Percentiles rank a stretch among this genome's conserved stretches.
Evolutionary conservation across 495 filamentous ascomycete species (phyloP).

Genomic region (Podospora tetraspora): DNA sequence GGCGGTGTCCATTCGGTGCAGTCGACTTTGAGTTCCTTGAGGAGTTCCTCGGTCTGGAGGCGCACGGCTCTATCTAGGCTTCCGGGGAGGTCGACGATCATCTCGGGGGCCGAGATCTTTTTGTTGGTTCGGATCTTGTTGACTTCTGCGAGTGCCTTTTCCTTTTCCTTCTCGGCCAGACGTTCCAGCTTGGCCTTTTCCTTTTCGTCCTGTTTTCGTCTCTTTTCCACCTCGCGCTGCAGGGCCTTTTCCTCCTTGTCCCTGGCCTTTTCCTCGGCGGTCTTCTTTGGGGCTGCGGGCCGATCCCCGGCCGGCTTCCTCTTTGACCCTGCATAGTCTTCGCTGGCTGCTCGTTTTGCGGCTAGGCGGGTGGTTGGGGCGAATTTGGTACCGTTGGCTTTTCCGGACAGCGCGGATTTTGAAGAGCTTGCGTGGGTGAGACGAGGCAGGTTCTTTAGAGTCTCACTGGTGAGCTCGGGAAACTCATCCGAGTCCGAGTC

Average conservation of each 20-base stretch:
- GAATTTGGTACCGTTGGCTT: not conserved
- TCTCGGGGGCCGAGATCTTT: constrained; percentile 70
- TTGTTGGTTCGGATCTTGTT: constrained; percentile 74
- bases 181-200: constrained; percentile 53
- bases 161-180: constrained; percentile 58
- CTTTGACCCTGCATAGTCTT: constrained; percentile 4
- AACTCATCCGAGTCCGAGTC: not conserved
- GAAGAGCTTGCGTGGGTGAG: constrained; percentile 5
- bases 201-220: constrained; percentile 47
- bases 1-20: constrained; percentile 42
- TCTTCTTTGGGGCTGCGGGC: constrained; percentile 24
- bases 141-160: constrained; percentile 63
- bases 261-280: constrained; percentile 30
- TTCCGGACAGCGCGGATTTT: constrained; percentile 7
- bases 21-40: constrained; percentile 36
- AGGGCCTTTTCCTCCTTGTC: constrained; percentile 35
- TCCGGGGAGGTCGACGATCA: constrained; percentile 73
- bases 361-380: not conserved
- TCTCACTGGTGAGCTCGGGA: not conserved
- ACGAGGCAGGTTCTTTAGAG: not conserved
- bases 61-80: constrained; percentile 53
- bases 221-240: constrained; percentile 50
- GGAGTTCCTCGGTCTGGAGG: constrained; percentile 51
- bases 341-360: not conserved
- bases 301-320: not conserved